These are phyloP conservation scores for Penicillium macrosclerotiorum DNA, from an alignment of 495 filamentous ascomycete species.

Conservation along the genomic window DNA sequence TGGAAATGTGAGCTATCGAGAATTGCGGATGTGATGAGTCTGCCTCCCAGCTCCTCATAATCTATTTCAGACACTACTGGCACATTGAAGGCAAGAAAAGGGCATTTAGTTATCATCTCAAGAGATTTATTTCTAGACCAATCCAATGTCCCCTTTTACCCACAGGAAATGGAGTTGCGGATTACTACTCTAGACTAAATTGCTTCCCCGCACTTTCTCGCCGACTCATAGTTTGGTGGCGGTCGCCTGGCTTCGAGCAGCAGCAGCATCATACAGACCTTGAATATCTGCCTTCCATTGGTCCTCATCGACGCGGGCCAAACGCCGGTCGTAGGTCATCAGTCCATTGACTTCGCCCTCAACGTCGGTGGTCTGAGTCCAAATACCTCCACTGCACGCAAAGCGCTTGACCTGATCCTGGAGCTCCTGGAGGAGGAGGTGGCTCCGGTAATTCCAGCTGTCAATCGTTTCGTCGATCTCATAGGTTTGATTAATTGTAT, in stretches of 20 bases:
- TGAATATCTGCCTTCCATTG: constrained; percentile 62
- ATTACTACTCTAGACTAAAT: not conserved
- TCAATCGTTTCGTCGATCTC: constrained; percentile 57
- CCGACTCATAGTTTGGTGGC: not conserved
- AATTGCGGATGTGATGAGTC: constrained; percentile 7
- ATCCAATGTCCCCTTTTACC: too few species aligned
- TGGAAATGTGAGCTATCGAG: constrained; percentile 3
- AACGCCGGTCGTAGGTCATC: constrained; percentile 60
- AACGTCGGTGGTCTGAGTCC: constrained; percentile 70
- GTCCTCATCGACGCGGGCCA: constrained; percentile 51
- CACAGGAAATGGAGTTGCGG: too few species aligned
- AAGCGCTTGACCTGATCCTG: constrained; percentile 54
- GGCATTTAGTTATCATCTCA: not conserved
- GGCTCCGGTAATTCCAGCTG: constrained; percentile 64
- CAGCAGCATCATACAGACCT: constrained; percentile 56
- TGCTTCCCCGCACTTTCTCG: not conserved
- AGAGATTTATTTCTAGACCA: too few species aligned
- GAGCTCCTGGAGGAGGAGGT: constrained; percentile 51
- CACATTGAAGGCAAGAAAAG: not conserved
- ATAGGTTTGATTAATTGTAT: constrained; percentile 62
- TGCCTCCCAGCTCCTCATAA: not conserved
- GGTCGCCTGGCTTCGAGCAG: constrained; percentile 17
- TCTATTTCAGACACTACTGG: not conserved
- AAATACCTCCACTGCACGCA: constrained; percentile 58
- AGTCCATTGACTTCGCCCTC: constrained; percentile 74